These are phyloP conservation scores for Pseudocercospora musae DNA, from an alignment of 2,329 filamentous ascomycete species.

Conservation along the genomic window DNA sequence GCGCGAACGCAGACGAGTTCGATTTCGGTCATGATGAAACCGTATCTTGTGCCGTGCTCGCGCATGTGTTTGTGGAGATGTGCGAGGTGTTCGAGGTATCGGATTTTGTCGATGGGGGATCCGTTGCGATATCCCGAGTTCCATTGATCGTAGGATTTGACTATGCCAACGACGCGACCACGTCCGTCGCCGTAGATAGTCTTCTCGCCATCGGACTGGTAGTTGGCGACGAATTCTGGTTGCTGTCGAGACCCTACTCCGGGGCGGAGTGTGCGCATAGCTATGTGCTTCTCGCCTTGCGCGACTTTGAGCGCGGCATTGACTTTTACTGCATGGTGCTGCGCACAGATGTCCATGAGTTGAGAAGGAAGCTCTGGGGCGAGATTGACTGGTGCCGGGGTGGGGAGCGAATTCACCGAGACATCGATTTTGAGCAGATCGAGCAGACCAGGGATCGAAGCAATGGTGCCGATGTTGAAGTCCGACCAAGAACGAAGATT, in stretches of 20 bases:
- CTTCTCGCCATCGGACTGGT: constrained; percentile 52
- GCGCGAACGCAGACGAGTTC: constrained; percentile 88
- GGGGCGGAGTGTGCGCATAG: constrained; percentile 41
- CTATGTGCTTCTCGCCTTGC: constrained; percentile 64
- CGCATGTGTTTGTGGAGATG: constrained; percentile 90
- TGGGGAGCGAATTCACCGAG: constrained; percentile 58
- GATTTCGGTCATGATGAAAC: constrained; percentile 94
- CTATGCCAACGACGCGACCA: constrained; percentile 73
- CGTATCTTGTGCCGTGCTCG: constrained; percentile 87
- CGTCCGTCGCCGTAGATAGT: constrained; percentile 47
- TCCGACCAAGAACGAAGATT: constrained; percentile 79
- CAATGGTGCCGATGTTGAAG: constrained; percentile 71
- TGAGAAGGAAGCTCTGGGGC: constrained; percentile 66
- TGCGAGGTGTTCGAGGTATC: constrained; percentile 82
- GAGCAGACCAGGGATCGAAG: constrained; percentile 68
- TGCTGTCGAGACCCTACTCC: constrained; percentile 50
- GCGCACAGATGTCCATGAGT: constrained; percentile 71
- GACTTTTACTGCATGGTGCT: constrained; percentile 79
- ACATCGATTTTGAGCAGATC: constrained; percentile 64
- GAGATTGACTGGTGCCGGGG: constrained; percentile 58
- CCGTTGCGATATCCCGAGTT: constrained; percentile 91
- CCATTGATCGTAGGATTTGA: constrained; percentile 89
- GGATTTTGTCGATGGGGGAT: constrained; percentile 76
- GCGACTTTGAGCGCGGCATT: constrained; percentile 79
- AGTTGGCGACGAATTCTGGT: constrained; percentile 64